These are phyloP conservation scores for Bondarzewia mesenterica DNA, from an alignment of 1,284 basidiomycete species.

Conservation along the genomic window DNA sequence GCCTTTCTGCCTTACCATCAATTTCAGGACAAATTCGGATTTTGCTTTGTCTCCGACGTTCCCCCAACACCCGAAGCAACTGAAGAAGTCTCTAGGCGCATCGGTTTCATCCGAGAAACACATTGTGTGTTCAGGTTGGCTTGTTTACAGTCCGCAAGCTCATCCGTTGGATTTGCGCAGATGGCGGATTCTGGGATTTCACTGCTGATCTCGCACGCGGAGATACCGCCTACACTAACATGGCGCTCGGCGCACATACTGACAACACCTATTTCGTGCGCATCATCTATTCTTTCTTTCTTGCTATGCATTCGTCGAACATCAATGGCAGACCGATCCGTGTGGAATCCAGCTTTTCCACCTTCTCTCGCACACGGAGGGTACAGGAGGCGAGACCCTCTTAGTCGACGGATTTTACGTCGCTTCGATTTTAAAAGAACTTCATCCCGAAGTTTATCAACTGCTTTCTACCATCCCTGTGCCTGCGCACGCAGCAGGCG, in stretches of 20 bases:
- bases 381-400: constrained; percentile 80
- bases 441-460: constrained; percentile 68
- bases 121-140: constrained; percentile 54
- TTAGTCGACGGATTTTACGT: constrained; percentile 95
- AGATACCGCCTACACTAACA: constrained; percentile 86
- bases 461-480: constrained; percentile 67
- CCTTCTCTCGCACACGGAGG: constrained; percentile 78
- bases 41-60: constrained; percentile 82
- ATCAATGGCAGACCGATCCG: constrained; percentile 65
- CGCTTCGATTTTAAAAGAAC: constrained; percentile 69
- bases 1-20: constrained; percentile 4
- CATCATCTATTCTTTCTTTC: constrained; percentile 8
- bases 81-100: constrained; percentile 68
- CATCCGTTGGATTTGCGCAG: constrained; percentile 31
- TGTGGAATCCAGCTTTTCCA: constrained; percentile 95
- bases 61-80: constrained; percentile 81
- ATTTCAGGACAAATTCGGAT: constrained; percentile 79
- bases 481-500: constrained; percentile 86
- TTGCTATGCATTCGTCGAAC: constrained; percentile 1
- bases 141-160: background rate
- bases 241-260: constrained; percentile 87
- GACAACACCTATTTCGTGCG: constrained; percentile 91
- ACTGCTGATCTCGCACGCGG: constrained; percentile 88
- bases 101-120: constrained; percentile 88
- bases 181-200: constrained; percentile 96